Conservation (phyloP, 2,329 filamentous ascomycete genomes). For the Pseudogymnoascus sp. region DNA sequence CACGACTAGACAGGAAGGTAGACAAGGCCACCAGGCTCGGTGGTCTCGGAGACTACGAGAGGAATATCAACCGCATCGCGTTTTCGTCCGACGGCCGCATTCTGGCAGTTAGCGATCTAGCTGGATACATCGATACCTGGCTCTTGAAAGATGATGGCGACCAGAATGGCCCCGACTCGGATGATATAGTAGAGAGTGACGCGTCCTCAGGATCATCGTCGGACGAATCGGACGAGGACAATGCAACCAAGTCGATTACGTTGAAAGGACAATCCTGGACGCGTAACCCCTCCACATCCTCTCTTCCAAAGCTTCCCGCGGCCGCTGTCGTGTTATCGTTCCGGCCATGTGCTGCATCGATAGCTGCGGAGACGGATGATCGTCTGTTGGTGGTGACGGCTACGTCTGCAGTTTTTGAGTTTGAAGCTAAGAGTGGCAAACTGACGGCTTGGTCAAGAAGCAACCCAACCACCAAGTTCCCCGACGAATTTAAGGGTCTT, state of each 20-base stretch:
- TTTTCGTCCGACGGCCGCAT: conserved; percentile 77
- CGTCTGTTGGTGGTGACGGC: conserved; percentile 53
- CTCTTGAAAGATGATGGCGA: conserved; percentile 41
- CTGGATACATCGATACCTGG: conserved; percentile 84
- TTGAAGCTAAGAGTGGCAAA: conserved; percentile 67
- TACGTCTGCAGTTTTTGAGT: conserved; percentile 62
- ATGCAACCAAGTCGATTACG: conserved; percentile 38
- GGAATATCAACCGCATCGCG: conserved; percentile 61
- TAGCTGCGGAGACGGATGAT: conserved; percentile 39
- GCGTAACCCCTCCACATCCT: conserved; percentile 59
- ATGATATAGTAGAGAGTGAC: conserved; percentile 29
- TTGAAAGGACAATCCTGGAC: conserved; percentile 62
- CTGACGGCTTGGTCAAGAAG: conserved; percentile 79
- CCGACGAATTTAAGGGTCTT: conserved; percentile 62
- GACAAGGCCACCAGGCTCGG: conserved; percentile 51
- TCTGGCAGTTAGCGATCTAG: conserved; percentile 69
- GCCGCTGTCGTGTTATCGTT: conserved; percentile 62
- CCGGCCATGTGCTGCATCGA: conserved; percentile 33
- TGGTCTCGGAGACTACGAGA: conserved; percentile 65
- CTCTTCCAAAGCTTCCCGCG: conserved; percentile 59
- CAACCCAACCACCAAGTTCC: conserved; percentile 69
- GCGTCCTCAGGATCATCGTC: conserved; percentile 30
- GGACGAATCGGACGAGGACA: conserved; percentile 36
- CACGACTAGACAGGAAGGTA: conserved; percentile 44
- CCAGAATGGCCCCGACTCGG: conserved; percentile 28